Percentiles rank a stretch among this genome's conserved stretches.
phyloP scores from a whole-genome alignment of 1,284 basidiomycete species.

The Pseudozyma sp. region DNA sequence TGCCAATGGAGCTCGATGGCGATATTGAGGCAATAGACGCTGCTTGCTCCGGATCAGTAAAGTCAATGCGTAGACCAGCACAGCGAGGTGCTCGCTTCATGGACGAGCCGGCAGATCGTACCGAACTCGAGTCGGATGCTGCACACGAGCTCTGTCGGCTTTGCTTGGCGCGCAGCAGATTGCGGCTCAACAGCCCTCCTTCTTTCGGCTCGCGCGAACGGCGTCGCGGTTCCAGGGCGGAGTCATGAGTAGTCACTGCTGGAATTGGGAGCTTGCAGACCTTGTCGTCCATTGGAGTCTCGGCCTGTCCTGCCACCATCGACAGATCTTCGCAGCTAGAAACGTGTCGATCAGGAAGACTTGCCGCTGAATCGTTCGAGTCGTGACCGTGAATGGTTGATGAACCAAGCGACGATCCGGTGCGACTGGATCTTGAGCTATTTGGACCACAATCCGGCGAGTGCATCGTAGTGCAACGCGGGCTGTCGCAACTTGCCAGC shows the following conservation, averaged over 20 bases:
- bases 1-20: too few relatives aligned
- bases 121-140: slow-evolving; percentile 38
- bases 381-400: slow-evolving; percentile 30
- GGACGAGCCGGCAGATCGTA: slow-evolving; percentile 16
- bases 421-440: slow-evolving; percentile 20
- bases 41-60: slow-evolving; percentile 19
- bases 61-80: slow-evolving; percentile 34
- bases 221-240: slow-evolving; percentile 5
- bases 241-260: background rate
- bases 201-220: slow-evolving; percentile 35
- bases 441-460: background rate
- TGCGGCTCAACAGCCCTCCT: slow-evolving; percentile 33
- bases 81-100: slow-evolving; percentile 35
- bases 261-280: background rate
- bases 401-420: slow-evolving; percentile 34
- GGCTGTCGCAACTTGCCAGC: slow-evolving; percentile 21
- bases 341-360: background rate
- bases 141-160: slow-evolving; percentile 19
- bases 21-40: background rate
- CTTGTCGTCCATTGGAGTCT: background rate
- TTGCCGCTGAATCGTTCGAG: slow-evolving; percentile 12
- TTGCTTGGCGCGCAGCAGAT: slow-evolving; percentile 24
- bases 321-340: slow-evolving; percentile 1
- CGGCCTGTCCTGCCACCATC: background rate
- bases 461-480: background rate